Evolutionary conservation across 495 filamentous ascomycete species (phyloP).

Genomic region (Penicillium lagena): DNA sequence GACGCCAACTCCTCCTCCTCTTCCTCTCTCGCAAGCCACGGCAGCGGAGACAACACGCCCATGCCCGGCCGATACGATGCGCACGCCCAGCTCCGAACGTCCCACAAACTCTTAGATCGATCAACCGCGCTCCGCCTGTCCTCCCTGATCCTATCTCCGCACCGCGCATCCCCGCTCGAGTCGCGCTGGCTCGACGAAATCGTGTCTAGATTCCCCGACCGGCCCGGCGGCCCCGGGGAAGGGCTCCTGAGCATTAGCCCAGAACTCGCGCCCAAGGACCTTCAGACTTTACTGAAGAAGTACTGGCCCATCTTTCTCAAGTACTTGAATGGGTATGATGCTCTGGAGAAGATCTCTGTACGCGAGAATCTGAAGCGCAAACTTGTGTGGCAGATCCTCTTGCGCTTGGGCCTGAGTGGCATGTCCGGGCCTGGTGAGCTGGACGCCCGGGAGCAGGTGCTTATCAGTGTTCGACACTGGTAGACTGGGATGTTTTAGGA

Average conservation of each 20-base stretch:
- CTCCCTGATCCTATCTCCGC: slow-evolving; percentile 46
- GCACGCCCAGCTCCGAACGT: slow-evolving; percentile 22
- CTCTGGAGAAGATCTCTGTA: slow-evolving; percentile 79
- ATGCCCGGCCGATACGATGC: slow-evolving; percentile 23
- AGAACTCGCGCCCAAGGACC: slow-evolving; percentile 27
- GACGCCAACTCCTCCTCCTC: slow-evolving; percentile 32
- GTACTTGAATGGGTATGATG: slow-evolving; percentile 83
- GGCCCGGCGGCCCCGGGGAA: slow-evolving; percentile 11
- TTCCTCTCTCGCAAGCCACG: slow-evolving; percentile 34
- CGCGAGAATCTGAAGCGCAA: slow-evolving; percentile 81
- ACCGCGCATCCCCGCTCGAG: slow-evolving; percentile 53
- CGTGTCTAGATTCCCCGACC: slow-evolving; percentile 46
- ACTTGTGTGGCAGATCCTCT: slow-evolving; percentile 62
- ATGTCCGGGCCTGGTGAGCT: slow-evolving; percentile 23
- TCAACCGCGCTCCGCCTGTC: slow-evolving; percentile 31
- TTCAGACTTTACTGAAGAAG: slow-evolving; percentile 45
- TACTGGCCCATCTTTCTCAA: slow-evolving; percentile 54
- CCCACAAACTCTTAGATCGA: slow-evolving; percentile 33
- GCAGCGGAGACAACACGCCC: slow-evolving; percentile 34
- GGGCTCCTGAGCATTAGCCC: slow-evolving; percentile 2
- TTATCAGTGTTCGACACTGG: slow-evolving; percentile 41
- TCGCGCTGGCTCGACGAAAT: slow-evolving; percentile 71
- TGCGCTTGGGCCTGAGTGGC: slow-evolving; percentile 31
- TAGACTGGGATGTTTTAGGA: slow-evolving; percentile 7
- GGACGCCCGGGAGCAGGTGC: slow-evolving; percentile 32